Conservation (phyloP, 2,329 filamentous ascomycete species). For the Trichoderma endophyticum region DNA sequence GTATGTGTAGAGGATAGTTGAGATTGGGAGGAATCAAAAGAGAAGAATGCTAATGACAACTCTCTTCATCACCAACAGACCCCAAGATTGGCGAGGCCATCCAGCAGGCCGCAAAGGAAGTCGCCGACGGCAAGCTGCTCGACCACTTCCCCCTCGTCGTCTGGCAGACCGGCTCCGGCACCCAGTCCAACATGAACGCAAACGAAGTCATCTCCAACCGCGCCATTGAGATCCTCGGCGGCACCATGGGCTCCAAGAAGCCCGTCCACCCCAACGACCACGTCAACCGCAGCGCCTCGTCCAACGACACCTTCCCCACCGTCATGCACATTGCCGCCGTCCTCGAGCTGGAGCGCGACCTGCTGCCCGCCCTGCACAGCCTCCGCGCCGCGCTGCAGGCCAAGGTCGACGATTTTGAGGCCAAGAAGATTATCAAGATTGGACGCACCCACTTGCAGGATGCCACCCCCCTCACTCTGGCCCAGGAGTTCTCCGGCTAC, state of each 20-base stretch:
- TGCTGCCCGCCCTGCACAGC: constrained; percentile 78
- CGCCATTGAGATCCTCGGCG: constrained; percentile 95
- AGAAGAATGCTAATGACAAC: neutral
- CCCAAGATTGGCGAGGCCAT: constrained; percentile 89
- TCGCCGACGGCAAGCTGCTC: constrained; percentile 86
- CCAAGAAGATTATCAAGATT: constrained; percentile 94
- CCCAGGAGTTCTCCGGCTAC: constrained; percentile 97
- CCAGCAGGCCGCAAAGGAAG: constrained; percentile 89
- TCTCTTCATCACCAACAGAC: constrained; percentile 13
- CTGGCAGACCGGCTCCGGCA: constrained; percentile 98
- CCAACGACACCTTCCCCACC: constrained; percentile 98
- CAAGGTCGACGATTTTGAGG: constrained; percentile 85
- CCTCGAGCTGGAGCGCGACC: constrained; percentile 81
- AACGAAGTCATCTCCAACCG: constrained; percentile 99
- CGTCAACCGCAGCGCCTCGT: constrained; percentile 98
- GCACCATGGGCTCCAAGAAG: constrained; percentile 93
- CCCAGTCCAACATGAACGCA: constrained; percentile 99
- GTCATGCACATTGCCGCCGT: constrained; percentile 99
- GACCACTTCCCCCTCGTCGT: constrained; percentile 98
- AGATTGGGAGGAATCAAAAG: too few species aligned
- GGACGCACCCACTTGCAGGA: constrained; percentile 97
- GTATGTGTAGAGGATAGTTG: constrained; percentile 40
- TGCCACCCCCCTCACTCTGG: constrained; percentile 90
- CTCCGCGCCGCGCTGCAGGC: constrained; percentile 79
- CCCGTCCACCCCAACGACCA: constrained; percentile 99